Conservation (phyloP, 352 stramenopile genomes). For the Phytophthora citricola region DNA sequence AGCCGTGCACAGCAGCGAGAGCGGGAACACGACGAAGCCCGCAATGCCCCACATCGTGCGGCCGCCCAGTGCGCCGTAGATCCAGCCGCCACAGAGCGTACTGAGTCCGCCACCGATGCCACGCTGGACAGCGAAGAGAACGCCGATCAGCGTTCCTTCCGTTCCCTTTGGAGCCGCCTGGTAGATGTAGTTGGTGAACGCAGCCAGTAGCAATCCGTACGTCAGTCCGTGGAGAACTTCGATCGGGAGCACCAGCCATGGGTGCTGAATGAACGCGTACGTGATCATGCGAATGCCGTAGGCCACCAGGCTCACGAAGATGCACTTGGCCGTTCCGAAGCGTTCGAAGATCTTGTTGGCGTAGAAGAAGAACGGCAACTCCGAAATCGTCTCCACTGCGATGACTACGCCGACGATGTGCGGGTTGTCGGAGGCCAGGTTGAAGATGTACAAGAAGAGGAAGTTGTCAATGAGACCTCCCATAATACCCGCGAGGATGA, state of each 20-base stretch:
- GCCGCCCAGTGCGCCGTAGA: conserved; percentile 44
- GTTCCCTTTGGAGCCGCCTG: conserved; percentile 39
- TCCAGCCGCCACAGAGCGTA: conserved; percentile 45
- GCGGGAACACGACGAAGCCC: conserved; percentile 42
- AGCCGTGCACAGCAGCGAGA: conserved; percentile 27
- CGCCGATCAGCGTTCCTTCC: conserved; percentile 52
- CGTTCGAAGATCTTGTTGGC: conserved; percentile 52
- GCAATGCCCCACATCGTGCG: conserved; percentile 51
- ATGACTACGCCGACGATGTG: conserved; percentile 50
- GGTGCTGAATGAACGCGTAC: conserved; percentile 46
- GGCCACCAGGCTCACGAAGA: conserved; percentile 42
- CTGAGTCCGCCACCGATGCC: conserved; percentile 43
- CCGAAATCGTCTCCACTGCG: conserved; percentile 45
- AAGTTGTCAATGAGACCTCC: conserved; percentile 44
- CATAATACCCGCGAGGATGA: conserved; percentile 44
- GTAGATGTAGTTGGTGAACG: conserved; percentile 58
- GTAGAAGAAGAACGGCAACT: conserved; percentile 58
- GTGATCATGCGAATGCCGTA: conserved; percentile 48
- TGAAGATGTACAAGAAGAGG: conserved; percentile 46
- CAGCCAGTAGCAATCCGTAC: conserved; percentile 45
- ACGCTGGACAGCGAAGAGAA: conserved; percentile 47
- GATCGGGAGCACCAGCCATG: conserved; percentile 47
- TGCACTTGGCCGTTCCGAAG: conserved; percentile 44
- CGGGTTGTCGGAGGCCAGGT: conserved; percentile 42
- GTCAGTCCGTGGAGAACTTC: conserved; percentile 52